Evolutionary conservation across 2,329 filamentous ascomycete species (phyloP), one percentile per base, ranked within the genome.

Genomic region (Pseudogymnoascus sp.): DNA sequence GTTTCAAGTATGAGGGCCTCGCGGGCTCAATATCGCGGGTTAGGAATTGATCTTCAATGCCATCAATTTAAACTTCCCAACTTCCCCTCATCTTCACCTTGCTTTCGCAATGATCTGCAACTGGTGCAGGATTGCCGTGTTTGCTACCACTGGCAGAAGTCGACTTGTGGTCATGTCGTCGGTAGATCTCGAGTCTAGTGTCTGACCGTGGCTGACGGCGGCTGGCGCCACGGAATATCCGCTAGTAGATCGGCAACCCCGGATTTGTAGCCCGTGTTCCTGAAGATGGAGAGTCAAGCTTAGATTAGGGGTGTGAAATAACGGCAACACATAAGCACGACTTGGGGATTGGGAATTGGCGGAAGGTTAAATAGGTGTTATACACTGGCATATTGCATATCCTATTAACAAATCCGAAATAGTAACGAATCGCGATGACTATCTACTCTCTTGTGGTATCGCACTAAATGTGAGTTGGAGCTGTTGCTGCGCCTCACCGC

Each of bases 41-140:
- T 33, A 55, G 49, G 49, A 2, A 55, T 55, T 18, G 49, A 55
- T 55, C 49, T 2, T 18, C 49, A 2, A 55, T 28, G 25, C 8
- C n/a, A 52, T 52, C 45, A 31, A 31, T 31, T 31, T 55, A 55
- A 55, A 5, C 25, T 55, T 55, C 49, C 49, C 49, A 55, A 5
- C 25, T 55, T 55, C 49, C 49, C 49, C 49, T 33, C 49, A 55
- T 18, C 25, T 55, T 55, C 28, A 12, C 28, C 49, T 33, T 55
- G 4, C n/a, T 55, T 55, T 55, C 25, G 49, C n/a, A 55, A 55
- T 55, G 49, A 55, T 55, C 49, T 55, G 25, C 49, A 55, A 55
- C 5, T 55, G 9, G 9, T 9, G 28, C 28, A 18, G 8, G 25
- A 12, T 31, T 18, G 11, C 14, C 45, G 16, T n/a, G 25, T 12